These are phyloP conservation scores for Hemisphaericaspora nanyangensis DNA, from an alignment of 805 yeast species.

Conservation along the genomic window DNA sequence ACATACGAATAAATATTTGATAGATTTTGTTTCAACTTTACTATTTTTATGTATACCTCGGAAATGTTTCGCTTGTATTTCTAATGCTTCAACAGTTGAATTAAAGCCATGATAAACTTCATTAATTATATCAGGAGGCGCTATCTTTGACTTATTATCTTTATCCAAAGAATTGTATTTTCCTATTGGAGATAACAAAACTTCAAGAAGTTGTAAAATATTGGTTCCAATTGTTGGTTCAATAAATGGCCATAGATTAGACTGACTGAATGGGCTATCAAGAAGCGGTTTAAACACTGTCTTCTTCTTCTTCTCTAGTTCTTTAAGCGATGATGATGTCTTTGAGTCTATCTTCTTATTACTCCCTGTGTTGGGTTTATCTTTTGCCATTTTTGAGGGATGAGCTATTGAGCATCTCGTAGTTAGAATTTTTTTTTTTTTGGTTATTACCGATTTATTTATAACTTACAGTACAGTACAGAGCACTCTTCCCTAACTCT, in stretches of 20 bases:
- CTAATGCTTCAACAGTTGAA: constrained; percentile 46
- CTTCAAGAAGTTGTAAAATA: constrained; percentile 33
- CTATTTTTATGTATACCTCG: constrained; percentile 4
- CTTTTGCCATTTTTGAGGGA: not conserved
- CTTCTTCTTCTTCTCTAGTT: constrained; percentile 45
- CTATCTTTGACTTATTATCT: constrained; percentile 2
- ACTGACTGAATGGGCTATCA: constrained; percentile 58
- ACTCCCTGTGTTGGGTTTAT: not conserved
- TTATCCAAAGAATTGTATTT: constrained; percentile 17
- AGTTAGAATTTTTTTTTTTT: not conserved
- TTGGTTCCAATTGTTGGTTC: constrained; percentile 35
- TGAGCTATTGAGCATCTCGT: not conserved
- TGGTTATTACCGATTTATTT: too few relatives aligned
- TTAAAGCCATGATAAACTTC: constrained; percentile 50
- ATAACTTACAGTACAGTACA: too few relatives aligned
- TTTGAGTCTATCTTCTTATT: constrained; percentile 6
- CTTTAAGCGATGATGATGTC: constrained; percentile 38
- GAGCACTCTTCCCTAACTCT: too few relatives aligned
- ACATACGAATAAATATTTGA: constrained; percentile 52
- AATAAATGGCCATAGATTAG: constrained; percentile 37
- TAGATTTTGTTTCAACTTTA: constrained; percentile 1
- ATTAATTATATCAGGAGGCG: constrained; percentile 21
- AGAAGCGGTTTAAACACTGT: constrained; percentile 63
- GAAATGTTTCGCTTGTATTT: constrained; percentile 31
- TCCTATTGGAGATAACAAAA: constrained; percentile 30